Base-by-base conservation (phyloP, 2,329 filamentous ascomycete genomes). In the Nectriaceae sp. region DNA sequence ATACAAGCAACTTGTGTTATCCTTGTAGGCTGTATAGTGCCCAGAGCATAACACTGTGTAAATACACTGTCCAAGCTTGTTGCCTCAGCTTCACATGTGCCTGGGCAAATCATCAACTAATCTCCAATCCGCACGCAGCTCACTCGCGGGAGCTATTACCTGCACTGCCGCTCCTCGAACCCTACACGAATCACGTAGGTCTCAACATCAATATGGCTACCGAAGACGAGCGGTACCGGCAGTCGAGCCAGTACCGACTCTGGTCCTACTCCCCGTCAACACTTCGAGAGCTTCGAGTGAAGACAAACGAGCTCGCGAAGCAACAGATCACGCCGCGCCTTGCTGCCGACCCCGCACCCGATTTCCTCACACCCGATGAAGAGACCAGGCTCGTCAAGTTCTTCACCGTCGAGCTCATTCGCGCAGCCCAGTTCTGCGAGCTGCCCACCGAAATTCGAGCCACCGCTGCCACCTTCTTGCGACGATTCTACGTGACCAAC, bases 401-500 rank as follows among this genome's bases (percentile, higher is more conserved):
- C 70, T 96, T 92, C 59, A 81, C 78, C 4, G 72, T 78, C 42
- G 79, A 84, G 61, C 75, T 83, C 3, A 72, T 84, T 37, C 76
- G 79, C 29, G 80, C 80, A 3, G 79, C 77, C 18, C 72, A 76
- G 44, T 81, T 81, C 57, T 78, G 75, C 59, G 71, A 78, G 26
- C 65, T 78, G 36, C 73, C 75, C 5, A 77, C 75, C 55, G 75
- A 78, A 47, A 77, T 78, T 49, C 74, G 78, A 58, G 63, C 70
- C 4, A 96, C 92, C 5, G 90, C 90, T 3, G 88, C 93, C 52
- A 85, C 95, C 64, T 97, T 95, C 67, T 80, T 99, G 51, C 88
- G 90, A 47, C 88, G 94, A 49, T 97, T 99, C 78, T 99, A 97
- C 74, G 81, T 96, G 31, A 93, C 89, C 64, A 96, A 97, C 72